Evolutionary conservation across 495 filamentous ascomycete species (phyloP), one percentile per base, ranked within the genome.

Genomic region (Massariosphaeria phaeospora): DNA sequence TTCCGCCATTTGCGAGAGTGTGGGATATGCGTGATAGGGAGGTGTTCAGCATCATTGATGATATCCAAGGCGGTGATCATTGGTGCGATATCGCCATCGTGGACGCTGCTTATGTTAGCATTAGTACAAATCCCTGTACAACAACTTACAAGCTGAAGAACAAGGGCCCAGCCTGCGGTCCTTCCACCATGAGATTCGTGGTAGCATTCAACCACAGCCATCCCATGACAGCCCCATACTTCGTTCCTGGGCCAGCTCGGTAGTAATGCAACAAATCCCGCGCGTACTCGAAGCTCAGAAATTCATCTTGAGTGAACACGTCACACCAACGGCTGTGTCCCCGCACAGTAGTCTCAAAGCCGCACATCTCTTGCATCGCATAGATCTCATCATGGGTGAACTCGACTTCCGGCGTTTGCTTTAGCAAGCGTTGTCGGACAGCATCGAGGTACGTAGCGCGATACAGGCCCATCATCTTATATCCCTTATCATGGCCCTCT

Each of bases 181-280:
- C 80, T 30, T 71, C 52, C 9, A 59, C 55, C 44, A 84, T 65
- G 29, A 84, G 64, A 43, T 70, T 66, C 12, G 73, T 66, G 1
- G 79, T 82, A 12, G 80, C 77, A 67, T 84, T 81, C 51, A 84
- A 53, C 79, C 79, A 84, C 13, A 84, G 66, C 75, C 74, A 82
- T 8, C 80, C 80, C 77, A 83, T 81, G 0, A 72, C 69, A 12
- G 68, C 71, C n/a, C 73, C 76, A 53, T 77, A 82, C 29, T 68
- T 69, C 42, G 77, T 83, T 9, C 80, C 80, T 17, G 80, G 80
- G 1, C 80, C 80, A 13, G 77, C 74, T 12, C 80, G 72, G 63
- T 83, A 84, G 62, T 79, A 84, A 57, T 82, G 79, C 8, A 79
- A 62, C 11, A 84, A 24, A 59, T 83, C 80, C 21, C 80, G 73